Evolutionary conservation across 805 yeast genomes (phyloP).

Genomic region (Nakazawaea wickerhamii): DNA sequence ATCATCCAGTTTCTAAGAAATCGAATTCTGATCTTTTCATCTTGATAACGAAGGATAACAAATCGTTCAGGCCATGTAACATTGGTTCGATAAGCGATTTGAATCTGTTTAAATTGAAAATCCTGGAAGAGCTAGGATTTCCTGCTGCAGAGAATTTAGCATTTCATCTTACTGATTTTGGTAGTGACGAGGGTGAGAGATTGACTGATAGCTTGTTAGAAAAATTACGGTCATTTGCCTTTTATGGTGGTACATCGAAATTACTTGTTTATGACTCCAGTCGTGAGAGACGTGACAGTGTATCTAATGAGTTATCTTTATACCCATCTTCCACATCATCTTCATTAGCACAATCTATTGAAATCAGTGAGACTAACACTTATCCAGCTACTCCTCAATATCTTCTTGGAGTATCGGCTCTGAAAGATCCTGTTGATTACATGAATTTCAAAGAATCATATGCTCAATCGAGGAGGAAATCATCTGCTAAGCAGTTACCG

Average conservation of each 20-base stretch:
- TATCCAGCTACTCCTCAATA: slow-evolving; percentile 71
- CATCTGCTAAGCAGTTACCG: slow-evolving; percentile 12
- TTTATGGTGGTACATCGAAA: slow-evolving; percentile 24
- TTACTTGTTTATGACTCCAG: slow-evolving; percentile 16
- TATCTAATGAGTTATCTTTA: slow-evolving; percentile 12
- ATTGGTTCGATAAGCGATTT: slow-evolving; percentile 25
- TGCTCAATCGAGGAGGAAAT: slow-evolving; percentile 15
- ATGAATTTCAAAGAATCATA: slow-evolving; percentile 48
- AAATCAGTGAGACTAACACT: slow-evolving; percentile 35
- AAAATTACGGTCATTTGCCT: slow-evolving; percentile 28
- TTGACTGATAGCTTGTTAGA: slow-evolving; percentile 45
- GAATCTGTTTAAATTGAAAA: slow-evolving; percentile 32
- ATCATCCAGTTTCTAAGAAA: slow-evolving; percentile 30
- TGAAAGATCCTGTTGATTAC: slow-evolving; percentile 41
- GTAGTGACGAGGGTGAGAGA: slow-evolving; percentile 50
- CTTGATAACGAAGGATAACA: slow-evolving; percentile 62
- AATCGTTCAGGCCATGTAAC: slow-evolving; percentile 45
- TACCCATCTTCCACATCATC: slow-evolving; percentile 41
- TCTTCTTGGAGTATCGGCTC: slow-evolving; percentile 36
- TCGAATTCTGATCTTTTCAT: slow-evolving; percentile 33
- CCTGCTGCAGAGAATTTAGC: slow-evolving; percentile 29
- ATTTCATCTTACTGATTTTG: slow-evolving; percentile 66
- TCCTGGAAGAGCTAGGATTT: slow-evolving; percentile 33
- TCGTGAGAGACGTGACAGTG: background rate
- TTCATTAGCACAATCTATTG: slow-evolving; percentile 52